Percentiles rank a stretch among this genome's conserved stretches.
These are phyloP conservation scores for Colletotrichum phormii DNA, from an alignment of 2,329 filamentous ascomycete species.

Conservation along the genomic window DNA sequence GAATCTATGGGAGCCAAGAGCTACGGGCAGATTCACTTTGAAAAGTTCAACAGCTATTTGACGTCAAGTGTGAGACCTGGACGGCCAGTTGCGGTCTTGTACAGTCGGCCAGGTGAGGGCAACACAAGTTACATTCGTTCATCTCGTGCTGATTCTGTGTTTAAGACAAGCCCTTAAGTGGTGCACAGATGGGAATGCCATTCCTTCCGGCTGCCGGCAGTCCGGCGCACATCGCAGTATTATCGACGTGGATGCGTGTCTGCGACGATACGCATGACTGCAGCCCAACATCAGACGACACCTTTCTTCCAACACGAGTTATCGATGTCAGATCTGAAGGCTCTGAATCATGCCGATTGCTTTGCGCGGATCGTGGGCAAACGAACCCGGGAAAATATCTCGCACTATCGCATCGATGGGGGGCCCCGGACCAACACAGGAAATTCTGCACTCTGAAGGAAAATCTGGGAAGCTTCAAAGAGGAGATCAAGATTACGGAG, in stretches of 20 bases:
- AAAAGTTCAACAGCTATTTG: neutral
- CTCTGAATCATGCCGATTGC: neutral
- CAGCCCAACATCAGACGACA: neutral
- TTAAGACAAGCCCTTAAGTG: neutral
- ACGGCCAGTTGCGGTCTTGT: neutral
- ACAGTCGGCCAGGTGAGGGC: neutral
- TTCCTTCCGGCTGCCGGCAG: neutral
- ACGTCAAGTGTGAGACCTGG: neutral
- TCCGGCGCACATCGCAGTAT: neutral
- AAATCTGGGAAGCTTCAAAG: fast-evolving
- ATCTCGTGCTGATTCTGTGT: neutral
- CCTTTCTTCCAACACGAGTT: neutral
- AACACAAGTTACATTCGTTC: neutral
- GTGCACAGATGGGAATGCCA: neutral
- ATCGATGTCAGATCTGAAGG: neutral
- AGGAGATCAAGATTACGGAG: neutral
- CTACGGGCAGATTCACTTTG: neutral
- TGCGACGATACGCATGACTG: neutral
- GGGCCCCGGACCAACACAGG: neutral
- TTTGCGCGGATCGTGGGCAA: neutral
- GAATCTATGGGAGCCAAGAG: neutral
- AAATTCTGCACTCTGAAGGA: neutral
- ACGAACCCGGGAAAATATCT: neutral
- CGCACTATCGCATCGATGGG: slow-evolving; percentile 14
- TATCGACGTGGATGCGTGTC: neutral